Evolutionary conservation across 1,139 yeast genomes (phyloP), one percentile per base, ranked within the genome.

Genomic region (Diutina siamensis): DNA sequence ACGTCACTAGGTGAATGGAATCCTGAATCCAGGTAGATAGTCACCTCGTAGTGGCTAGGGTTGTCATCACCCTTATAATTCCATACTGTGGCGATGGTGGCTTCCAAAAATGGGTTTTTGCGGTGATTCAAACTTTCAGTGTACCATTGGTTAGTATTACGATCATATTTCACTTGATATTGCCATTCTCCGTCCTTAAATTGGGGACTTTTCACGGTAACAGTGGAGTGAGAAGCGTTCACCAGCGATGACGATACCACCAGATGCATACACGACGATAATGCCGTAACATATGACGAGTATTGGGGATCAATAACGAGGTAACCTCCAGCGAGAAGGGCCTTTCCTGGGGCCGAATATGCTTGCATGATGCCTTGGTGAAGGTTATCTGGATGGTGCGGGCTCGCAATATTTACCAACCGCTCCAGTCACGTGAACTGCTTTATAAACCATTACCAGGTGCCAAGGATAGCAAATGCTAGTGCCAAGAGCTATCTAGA

Each of bases 261-360:
- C 1, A 94, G 87, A 59, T 88, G 94, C 85, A 92, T 89, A 50
- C 97, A 72, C 3, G 95, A 78, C 1, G 95, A 84, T 22, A 92
- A 72, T 0, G 96, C 97, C 5, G 92, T 80, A 5, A 87, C 95
- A 59, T 83, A 85, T 0, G 96, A 79, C 45, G 71, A 67, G 62
- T 84, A 88, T 38, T 60, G 60, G 0, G 92, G 89, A 48, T 85
- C 94, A 22, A 92, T 67, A 0, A 92, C 97, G 44, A 92, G 71
- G 59, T 92, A 92, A 0, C 98, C 98, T 10, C 98, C 98, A 0
- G 94, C 97, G 17, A 92, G 57, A 34, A 92, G 68, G 1, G 97
- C 97, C 61, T 92, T 92, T 0, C 97, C 97, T 0, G 98, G 97
- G 0, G 97, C 94, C 57, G 42, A 38, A 18, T 38, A 38, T 3